phyloP scores from a whole-genome alignment of 2,329 filamentous ascomycete species.

The Dissoconium aciculare region DNA sequence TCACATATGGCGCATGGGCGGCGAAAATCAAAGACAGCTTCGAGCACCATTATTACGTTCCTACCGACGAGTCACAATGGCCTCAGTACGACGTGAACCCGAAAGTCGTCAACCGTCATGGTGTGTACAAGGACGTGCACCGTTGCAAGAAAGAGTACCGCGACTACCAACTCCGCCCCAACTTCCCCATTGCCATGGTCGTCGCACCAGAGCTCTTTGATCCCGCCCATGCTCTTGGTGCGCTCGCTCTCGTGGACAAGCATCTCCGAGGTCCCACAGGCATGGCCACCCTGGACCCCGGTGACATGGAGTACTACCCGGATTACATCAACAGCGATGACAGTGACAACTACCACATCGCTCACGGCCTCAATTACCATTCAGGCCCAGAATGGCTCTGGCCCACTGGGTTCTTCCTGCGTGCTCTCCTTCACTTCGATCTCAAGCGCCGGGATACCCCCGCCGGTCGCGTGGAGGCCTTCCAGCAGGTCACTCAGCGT shows the following conservation, averaged over 20 bases:
- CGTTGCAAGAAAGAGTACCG: conserved; percentile 88
- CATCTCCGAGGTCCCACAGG: conserved; percentile 73
- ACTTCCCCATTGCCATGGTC: conserved; percentile 91
- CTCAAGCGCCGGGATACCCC: conserved; percentile 51
- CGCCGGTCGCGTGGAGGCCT: conserved; percentile 66
- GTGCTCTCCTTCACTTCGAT: conserved; percentile 83
- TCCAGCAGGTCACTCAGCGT: conserved; percentile 82
- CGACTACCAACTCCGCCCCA: conserved; percentile 89
- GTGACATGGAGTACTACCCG: conserved; percentile 81
- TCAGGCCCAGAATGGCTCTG: conserved; percentile 97
- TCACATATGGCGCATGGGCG: conserved; percentile 70
- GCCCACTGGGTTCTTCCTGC: conserved; percentile 90
- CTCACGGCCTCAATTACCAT: conserved; percentile 94
- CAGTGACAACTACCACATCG: conserved; percentile 74
- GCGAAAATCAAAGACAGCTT: conserved; percentile 68
- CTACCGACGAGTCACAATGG: conserved; percentile 54
- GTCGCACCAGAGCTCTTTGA: conserved; percentile 83
- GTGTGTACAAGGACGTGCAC: conserved; percentile 97
- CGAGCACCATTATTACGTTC: conserved; percentile 83
- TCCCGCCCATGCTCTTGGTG: conserved; percentile 58
- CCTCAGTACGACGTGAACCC: conserved; percentile 65
- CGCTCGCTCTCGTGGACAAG: conserved; percentile 65
- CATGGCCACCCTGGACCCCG: conserved; percentile 89
- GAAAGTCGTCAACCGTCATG: conserved; percentile 67
- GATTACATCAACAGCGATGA: conserved; percentile 95